Percentiles rank a stretch among this genome's conserved stretches.
Conservation (phyloP, 192 early-diverging fungal genomes). For the Rhizophlyctis rosea region DNA sequence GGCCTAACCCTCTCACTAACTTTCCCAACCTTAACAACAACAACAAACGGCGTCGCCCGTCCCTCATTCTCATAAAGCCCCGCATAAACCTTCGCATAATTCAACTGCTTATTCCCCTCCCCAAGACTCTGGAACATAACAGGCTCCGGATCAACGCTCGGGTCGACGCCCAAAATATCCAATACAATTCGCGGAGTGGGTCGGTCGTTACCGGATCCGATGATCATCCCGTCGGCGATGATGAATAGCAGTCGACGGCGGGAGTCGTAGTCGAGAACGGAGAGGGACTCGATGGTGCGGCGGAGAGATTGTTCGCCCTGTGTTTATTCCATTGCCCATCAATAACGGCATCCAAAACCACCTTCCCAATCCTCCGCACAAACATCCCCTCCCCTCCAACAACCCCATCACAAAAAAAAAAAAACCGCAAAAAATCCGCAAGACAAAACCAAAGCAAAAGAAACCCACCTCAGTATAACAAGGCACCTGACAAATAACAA, state of each 20-base stretch:
- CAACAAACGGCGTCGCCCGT: constrained; percentile 83
- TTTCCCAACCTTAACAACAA: constrained; percentile 83
- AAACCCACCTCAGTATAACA: constrained; percentile 56
- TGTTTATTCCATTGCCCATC: constrained; percentile 91
- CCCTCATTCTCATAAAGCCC: constrained; percentile 84
- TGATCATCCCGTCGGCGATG: constrained; percentile 92
- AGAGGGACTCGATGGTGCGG: constrained; percentile 84
- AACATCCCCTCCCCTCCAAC: constrained; percentile 39
- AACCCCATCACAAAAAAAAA: no score
- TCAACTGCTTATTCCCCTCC: constrained; percentile 72
- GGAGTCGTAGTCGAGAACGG: constrained; percentile 81
- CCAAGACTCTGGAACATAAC: constrained; percentile 70
- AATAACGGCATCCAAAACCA: constrained; percentile 89
- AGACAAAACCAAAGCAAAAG: no score
- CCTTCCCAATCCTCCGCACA: constrained; percentile 77
- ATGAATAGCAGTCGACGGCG: constrained; percentile 89
- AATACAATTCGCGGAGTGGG: constrained; percentile 90
- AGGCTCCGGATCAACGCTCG: constrained; percentile 62
- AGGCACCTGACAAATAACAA: constrained; percentile 85
- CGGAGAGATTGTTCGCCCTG: constrained; percentile 86
- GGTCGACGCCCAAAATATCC: constrained; percentile 84
- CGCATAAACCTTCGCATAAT: constrained; percentile 92
- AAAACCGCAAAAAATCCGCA: no score
- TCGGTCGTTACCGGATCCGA: constrained; percentile 86
- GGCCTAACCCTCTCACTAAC: constrained; percentile 73